Conservation (phyloP, 495 filamentous ascomycete species). For the Penicillium tannophilum region DNA sequence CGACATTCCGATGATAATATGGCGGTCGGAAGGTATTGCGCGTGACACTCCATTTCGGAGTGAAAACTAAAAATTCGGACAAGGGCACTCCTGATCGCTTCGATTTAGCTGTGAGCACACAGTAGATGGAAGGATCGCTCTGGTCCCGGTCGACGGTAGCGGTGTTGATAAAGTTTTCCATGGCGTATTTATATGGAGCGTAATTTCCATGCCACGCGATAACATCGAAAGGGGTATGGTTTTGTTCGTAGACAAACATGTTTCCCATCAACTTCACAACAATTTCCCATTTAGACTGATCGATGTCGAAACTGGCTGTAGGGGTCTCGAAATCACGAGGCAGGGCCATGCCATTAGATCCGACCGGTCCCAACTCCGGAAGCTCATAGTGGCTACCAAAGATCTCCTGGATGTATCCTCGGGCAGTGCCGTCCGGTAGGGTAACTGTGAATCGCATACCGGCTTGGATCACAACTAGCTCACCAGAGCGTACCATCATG, state of each 20-base stretch:
- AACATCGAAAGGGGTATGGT: constrained; percentile 12
- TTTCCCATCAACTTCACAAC: constrained; percentile 1
- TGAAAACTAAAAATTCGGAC: constrained; percentile 73
- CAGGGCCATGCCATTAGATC: constrained; percentile 38
- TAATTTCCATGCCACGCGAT: constrained; percentile 11
- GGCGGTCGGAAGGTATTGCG: constrained; percentile 73
- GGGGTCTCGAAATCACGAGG: constrained; percentile 34
- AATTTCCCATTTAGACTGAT: constrained; percentile 4
- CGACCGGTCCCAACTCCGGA: constrained; percentile 40
- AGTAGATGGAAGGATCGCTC: constrained; percentile 71
- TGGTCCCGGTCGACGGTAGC: constrained; percentile 67
- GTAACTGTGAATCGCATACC: constrained; percentile 34
- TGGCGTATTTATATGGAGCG: constrained; percentile 67
- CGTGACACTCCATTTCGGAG: constrained; percentile 68
- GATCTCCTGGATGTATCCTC: constrained; percentile 42
- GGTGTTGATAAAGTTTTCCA: constrained; percentile 66
- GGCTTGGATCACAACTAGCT: constrained; percentile 41
- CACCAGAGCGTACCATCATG: constrained; percentile 38
- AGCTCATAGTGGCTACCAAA: constrained; percentile 41
- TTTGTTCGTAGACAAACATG: constrained; percentile 55
- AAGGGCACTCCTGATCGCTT: constrained; percentile 60
- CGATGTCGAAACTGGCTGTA: constrained; percentile 20
- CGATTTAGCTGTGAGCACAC: constrained; percentile 66
- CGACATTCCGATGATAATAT: constrained; percentile 69
- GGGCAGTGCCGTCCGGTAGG: constrained; percentile 23